Percentiles rank a stretch among this genome's conserved stretches.
These are phyloP conservation scores for Stygiomarasmius scandens DNA, from an alignment of 1,284 basidiomycete genomes.

Conservation along the genomic window DNA sequence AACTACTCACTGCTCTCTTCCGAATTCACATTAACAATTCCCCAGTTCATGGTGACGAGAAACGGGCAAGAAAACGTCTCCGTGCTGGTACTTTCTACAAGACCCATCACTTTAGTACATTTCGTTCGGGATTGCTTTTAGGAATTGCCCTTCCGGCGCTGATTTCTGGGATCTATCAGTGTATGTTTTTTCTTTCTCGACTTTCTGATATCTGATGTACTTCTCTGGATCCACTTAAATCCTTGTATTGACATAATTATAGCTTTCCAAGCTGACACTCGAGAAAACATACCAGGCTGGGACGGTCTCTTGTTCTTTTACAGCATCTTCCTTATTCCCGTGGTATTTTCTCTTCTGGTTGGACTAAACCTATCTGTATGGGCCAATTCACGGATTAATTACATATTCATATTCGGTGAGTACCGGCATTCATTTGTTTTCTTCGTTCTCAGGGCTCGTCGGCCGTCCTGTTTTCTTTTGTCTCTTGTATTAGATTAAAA, in stretches of 20 bases:
- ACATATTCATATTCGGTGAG: constrained; percentile 87
- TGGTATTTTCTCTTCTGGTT: constrained; percentile 79
- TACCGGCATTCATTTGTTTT: neutral
- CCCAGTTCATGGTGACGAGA: constrained; percentile 81
- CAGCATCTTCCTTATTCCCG: constrained; percentile 73
- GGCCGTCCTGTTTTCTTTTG: constrained; percentile 3
- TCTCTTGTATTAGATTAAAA: too few relatives aligned
- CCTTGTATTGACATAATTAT: neutral
- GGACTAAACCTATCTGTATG: constrained; percentile 84
- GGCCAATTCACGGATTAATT: constrained; percentile 81
- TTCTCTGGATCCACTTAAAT: neutral
- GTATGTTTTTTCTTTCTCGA: constrained; percentile 44
- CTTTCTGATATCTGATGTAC: constrained; percentile 4
- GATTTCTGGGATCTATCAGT: constrained; percentile 67
- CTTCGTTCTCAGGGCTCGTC: neutral
- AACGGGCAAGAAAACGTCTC: constrained; percentile 74
- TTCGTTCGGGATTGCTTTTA: constrained; percentile 75
- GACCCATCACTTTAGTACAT: constrained; percentile 78
- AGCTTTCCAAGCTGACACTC: constrained; percentile 67
- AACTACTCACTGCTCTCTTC: constrained; percentile 6
- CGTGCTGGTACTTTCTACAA: constrained; percentile 56
- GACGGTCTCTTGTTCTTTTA: constrained; percentile 82
- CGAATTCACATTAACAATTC: neutral
- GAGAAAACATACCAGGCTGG: constrained; percentile 69
- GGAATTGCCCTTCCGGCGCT: constrained; percentile 83